Conservation (phyloP, 1,284 basidiomycete species). For the Gastroboletus turbinatus region DNA sequence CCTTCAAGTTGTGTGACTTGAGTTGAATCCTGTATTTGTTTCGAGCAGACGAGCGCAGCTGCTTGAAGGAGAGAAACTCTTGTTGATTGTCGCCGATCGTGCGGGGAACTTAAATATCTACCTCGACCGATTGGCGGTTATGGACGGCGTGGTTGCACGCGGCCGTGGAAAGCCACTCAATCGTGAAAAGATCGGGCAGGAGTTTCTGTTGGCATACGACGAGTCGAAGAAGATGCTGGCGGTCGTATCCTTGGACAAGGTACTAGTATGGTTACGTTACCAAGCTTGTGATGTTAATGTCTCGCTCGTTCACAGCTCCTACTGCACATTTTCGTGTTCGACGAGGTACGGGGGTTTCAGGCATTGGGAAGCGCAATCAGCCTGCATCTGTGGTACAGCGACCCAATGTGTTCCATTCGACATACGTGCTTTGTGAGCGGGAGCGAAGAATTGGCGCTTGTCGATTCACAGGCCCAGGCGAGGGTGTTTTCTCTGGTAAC, state of each 20-base stretch:
- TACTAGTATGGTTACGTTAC: conserved; percentile 4
- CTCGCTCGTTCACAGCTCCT: conserved; percentile 25
- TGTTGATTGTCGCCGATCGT: conserved; percentile 43
- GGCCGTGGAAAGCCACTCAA: conserved; percentile 37
- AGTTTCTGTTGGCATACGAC: conserved; percentile 47
- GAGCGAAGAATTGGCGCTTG: conserved; percentile 48
- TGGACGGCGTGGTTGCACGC: conserved; percentile 36
- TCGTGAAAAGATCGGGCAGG: conserved; percentile 45
- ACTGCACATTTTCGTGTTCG: conserved; percentile 46
- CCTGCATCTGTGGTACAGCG: conserved; percentile 45
- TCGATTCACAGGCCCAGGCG: conserved; percentile 42
- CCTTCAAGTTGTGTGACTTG: not conserved
- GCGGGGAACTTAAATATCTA: conserved; percentile 38
- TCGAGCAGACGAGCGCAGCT: conserved; percentile 37
- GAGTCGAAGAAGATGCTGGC: conserved; percentile 48
- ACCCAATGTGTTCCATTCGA: conserved; percentile 24
- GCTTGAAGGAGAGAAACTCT: conserved; percentile 39
- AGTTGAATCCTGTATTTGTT: not conserved
- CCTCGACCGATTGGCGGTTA: conserved; percentile 35
- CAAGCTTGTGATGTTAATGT: not conserved
- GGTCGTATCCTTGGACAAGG: conserved; percentile 44
- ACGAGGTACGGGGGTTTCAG: conserved; percentile 39
- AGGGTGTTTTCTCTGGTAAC: conserved; percentile 52
- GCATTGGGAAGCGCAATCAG: conserved; percentile 40
- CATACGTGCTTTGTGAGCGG: conserved; percentile 40